Evolutionary conservation across 176 grass and related monocot species (phyloP).

Genomic region (Lolium perenne): DNA sequence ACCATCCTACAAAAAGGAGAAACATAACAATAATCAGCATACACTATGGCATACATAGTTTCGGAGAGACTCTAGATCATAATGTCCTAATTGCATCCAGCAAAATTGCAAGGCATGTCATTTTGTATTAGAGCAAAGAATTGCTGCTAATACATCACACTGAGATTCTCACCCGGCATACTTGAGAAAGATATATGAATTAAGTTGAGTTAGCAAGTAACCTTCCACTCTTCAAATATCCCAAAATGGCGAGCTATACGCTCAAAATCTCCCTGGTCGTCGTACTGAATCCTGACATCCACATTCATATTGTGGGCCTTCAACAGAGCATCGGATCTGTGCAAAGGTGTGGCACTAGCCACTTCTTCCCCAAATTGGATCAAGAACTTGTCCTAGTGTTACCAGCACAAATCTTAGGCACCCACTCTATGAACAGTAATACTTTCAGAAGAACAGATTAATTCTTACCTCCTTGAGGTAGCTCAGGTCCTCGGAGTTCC

Average conservation of each 20-base stretch:
- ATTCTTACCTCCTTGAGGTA: conserved; percentile 81
- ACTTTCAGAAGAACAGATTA: conserved; percentile 32
- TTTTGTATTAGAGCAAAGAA: conserved; percentile 25
- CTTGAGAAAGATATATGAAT: not conserved
- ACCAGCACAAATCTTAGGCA: conserved; percentile 30
- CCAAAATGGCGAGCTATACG: conserved; percentile 89
- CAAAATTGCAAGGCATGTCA: not conserved
- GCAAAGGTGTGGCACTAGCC: conserved; percentile 68
- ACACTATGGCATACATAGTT: not conserved
- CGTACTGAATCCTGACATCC: conserved; percentile 87
- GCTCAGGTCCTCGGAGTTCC: conserved; percentile 84
- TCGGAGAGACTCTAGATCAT: conserved; percentile 36
- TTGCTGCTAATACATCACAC: not conserved
- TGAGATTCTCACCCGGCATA: not conserved
- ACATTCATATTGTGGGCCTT: conserved; percentile 67
- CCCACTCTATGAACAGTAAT: conserved; percentile 4
- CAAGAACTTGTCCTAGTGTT: conserved; percentile 69
- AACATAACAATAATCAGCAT: not conserved
- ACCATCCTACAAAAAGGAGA: conserved; percentile 64
- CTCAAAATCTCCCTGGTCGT: conserved; percentile 80
- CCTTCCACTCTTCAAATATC: conserved; percentile 99
- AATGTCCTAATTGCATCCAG: not conserved
- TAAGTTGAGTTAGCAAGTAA: conserved; percentile 37
- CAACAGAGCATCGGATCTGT: conserved; percentile 64
- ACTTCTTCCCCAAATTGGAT: conserved; percentile 74